Base-by-base conservation (phyloP, 2,329 filamentous ascomycete species). In the Xylariales sp. region DNA sequence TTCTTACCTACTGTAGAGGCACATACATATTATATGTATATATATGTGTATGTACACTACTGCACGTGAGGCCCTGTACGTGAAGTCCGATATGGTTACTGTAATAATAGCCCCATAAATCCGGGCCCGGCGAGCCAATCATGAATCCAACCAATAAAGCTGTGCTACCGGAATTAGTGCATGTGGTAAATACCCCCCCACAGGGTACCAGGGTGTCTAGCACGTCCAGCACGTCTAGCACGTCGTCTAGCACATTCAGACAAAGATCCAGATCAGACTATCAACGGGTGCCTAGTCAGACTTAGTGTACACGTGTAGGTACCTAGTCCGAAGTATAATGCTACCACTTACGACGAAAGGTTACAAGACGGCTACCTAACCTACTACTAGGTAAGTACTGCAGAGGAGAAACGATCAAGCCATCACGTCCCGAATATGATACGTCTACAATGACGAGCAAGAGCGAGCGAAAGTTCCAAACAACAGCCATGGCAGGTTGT, bases 121-220 rank as follows among this genome's bases (percentile, higher is more conserved):
- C 46, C 9, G 48, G 16, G 28, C 8, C 36, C 36, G 34, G 39
- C 5, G 45, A n/a, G 23, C 60, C 61, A 55, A 68, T 68, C 56
- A 65, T 34, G 49, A 23, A 1, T 30, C 10, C 49, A 7, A 23
- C 32, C 36, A 34, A 36, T 30, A 16, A 41, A 54, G 53, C 30
- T 45, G 54, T 67, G 46, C 54, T 63, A 18, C 64, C 48, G 32
- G 45, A 64, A 59, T 54, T 49, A 67, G 67, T 52, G 55, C 36
- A 67, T 63, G 67, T 67, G 64, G 64, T 67, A 69, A 18, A 65
- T 34, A 30, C 45, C 43, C 57, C 39, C 32, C 36, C 46, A 45
- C 56, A 52, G 12, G 36, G 16, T 41, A 46, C 66, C 36, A 23
- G 67, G 54, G 55, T 61, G 41, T 32, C 39, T 43, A 39, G 36